phyloP scores from a whole-genome alignment of 116 monocot species.

The Iris pallida region DNA sequence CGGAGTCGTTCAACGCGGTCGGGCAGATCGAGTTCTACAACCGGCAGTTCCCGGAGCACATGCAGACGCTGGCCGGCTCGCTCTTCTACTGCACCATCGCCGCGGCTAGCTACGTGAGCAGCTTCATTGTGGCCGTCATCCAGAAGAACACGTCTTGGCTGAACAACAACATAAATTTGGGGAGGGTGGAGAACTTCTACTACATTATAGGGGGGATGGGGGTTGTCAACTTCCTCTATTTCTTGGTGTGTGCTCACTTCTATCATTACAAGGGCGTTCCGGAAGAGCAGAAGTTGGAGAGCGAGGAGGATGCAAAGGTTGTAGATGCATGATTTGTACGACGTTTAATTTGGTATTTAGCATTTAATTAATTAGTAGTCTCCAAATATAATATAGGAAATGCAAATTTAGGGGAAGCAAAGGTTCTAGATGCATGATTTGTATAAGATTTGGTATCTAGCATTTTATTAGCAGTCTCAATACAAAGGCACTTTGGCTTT shows the following conservation, averaged over 20 bases:
- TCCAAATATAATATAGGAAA: no score
- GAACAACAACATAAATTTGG: slow-evolving; percentile 31
- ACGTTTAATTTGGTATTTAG: no score
- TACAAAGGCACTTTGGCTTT: no score
- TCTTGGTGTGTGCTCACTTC: slow-evolving; percentile 38
- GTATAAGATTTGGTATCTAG: no score
- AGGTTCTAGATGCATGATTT: no score
- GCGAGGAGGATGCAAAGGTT: no score
- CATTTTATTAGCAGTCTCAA: no score
- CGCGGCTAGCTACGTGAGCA: slow-evolving; percentile 33
- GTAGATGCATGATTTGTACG: no score
- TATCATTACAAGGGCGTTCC: slow-evolving; percentile 32
- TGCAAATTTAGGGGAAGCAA: no score
- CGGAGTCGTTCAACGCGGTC: slow-evolving; percentile 54
- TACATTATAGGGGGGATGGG: slow-evolving; percentile 32
- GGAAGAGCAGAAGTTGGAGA: background rate
- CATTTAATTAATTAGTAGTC: no score
- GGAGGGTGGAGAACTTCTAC: slow-evolving; percentile 53
- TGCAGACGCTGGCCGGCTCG: slow-evolving; percentile 42
- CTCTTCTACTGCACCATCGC: slow-evolving; percentile 36
- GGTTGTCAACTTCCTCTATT: slow-evolving; percentile 36
- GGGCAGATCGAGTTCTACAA: slow-evolving; percentile 68
- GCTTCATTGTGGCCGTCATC: slow-evolving; percentile 24
- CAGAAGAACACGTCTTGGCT: slow-evolving; percentile 39
- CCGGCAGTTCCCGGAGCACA: slow-evolving; percentile 51